Conservation (phyloP, 176 grass and related monocot genomes). For the Eleusine indica region DNA sequence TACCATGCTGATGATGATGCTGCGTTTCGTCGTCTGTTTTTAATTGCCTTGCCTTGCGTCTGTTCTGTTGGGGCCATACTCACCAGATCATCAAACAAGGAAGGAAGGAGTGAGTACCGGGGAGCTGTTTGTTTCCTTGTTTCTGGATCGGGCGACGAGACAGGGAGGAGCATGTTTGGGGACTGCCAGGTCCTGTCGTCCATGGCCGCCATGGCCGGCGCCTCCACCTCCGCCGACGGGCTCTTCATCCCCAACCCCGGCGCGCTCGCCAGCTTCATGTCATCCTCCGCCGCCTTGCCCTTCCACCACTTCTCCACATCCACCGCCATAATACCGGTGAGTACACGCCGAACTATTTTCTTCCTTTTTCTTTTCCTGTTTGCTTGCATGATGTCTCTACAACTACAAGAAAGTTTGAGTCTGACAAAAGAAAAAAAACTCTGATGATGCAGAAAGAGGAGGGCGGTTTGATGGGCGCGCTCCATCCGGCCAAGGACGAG, state of each 20-base stretch:
- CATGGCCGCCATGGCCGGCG: slow-evolving; percentile 54
- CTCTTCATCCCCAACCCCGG: slow-evolving; percentile 72
- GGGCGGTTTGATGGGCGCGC: slow-evolving; percentile 42
- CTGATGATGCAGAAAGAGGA: slow-evolving; percentile 66
- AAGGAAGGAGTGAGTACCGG: too few species aligned
- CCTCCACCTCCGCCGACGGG: slow-evolving; percentile 55
- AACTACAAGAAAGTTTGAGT: too few species aligned
- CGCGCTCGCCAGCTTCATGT: slow-evolving; percentile 66
- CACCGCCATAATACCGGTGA: slow-evolving; percentile 45
- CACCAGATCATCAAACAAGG: neutral
- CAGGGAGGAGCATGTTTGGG: slow-evolving; percentile 67
- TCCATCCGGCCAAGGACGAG: slow-evolving; percentile 73
- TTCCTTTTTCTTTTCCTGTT: neutral
- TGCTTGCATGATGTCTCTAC: neutral
- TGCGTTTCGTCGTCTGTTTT: neutral
- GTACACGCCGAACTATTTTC: neutral
- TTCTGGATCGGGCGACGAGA: neutral
- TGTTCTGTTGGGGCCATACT: neutral
- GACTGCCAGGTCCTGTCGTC: slow-evolving; percentile 95
- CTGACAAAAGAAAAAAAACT: neutral
- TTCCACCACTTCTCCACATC: slow-evolving; percentile 60
- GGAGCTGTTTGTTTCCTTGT: neutral
- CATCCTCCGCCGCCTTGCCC: slow-evolving; percentile 64
- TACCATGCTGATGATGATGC: neutral
- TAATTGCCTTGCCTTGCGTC: neutral